Conservation (phyloP, 257 asterid species). For the Salvia splendens region DNA sequence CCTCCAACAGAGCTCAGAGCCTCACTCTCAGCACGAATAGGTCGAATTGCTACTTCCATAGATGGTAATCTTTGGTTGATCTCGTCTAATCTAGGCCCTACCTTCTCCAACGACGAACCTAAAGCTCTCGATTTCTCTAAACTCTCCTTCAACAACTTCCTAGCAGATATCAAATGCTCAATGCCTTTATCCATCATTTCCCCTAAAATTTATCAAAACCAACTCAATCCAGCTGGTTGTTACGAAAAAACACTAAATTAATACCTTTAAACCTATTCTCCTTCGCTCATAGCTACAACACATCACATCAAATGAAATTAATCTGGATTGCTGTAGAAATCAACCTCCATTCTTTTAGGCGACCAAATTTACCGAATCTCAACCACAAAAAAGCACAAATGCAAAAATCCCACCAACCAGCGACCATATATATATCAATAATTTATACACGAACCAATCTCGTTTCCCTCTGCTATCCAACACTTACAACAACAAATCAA, state of each 20-base stretch:
- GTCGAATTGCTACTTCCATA: conserved; percentile 74
- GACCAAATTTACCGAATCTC: conserved; percentile 35
- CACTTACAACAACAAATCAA: background rate
- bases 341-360: conserved; percentile 39
- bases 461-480: background rate
- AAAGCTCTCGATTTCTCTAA: conserved; percentile 65
- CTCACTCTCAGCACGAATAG: conserved; percentile 67
- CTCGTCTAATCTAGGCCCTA: conserved; percentile 72
- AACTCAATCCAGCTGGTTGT: conserved; percentile 12
- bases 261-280: background rate
- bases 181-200: conserved; percentile 55
- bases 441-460: conserved; percentile 7
- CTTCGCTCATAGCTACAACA: background rate
- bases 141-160: conserved; percentile 57
- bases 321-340: conserved; percentile 37
- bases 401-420: conserved; percentile 33
- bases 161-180: conserved; percentile 65
- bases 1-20: conserved; percentile 69
- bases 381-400: conserved; percentile 20
- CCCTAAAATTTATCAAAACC: conserved; percentile 17
- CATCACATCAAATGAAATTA: conserved; percentile 15
- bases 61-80: conserved; percentile 68
- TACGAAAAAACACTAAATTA: background rate
- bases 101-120: conserved; percentile 53
- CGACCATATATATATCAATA: conserved; percentile 5